Conservation (phyloP, 148 eudicot species). For the Agrostemma githago region DNA sequence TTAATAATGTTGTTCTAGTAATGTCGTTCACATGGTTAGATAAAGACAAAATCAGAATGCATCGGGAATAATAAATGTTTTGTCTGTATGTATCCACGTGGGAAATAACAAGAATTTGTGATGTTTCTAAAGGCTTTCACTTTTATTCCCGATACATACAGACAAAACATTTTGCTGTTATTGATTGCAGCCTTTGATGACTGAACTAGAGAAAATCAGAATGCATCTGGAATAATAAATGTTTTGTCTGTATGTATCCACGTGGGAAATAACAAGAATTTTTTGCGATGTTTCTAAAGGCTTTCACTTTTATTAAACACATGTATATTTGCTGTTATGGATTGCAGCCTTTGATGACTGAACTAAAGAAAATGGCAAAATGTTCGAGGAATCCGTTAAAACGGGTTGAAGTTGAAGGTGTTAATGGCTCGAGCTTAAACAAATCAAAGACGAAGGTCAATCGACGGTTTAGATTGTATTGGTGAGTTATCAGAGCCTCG, state of each 20-base stretch:
- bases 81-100: too few relatives aligned
- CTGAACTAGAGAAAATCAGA: neutral
- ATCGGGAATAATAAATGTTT: too few relatives aligned
- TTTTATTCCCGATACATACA: neutral
- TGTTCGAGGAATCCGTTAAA: slow-evolving; percentile 2
- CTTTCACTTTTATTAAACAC: neutral
- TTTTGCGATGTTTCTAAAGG: too few relatives aligned
- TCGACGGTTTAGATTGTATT: neutral
- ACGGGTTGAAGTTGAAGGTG: neutral
- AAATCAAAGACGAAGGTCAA: neutral
- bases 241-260: too few relatives aligned
- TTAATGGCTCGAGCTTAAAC: neutral
- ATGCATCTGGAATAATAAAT: too few relatives aligned
- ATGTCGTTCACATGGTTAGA: too few relatives aligned
- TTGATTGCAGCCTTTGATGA: neutral
- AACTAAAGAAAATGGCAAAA: neutral
- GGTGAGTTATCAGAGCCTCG: neutral
- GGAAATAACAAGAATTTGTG: too few relatives aligned
- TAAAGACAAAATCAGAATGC: too few relatives aligned
- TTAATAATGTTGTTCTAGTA: too few relatives aligned
- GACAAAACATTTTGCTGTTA: neutral
- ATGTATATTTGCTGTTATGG: neutral
- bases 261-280: too few relatives aligned
- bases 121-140: neutral
- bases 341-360: neutral